Evolutionary conservation across 2,329 filamentous ascomycete genomes (phyloP).

Genomic region (Fusarium graminum): DNA sequence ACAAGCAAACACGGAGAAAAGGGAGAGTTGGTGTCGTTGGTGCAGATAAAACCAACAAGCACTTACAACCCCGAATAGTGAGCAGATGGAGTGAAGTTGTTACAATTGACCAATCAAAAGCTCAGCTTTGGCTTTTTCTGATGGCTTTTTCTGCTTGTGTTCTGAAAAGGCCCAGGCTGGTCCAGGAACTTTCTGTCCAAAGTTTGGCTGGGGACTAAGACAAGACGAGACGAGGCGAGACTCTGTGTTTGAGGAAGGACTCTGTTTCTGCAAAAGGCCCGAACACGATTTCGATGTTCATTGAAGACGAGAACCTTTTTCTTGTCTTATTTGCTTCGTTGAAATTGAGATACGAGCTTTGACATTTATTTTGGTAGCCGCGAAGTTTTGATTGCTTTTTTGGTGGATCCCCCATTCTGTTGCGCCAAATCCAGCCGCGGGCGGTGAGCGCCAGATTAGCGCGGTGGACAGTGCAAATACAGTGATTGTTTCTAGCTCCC

Average conservation of each 20-base stretch:
- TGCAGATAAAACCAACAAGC: slow-evolving; percentile 20
- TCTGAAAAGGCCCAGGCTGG: slow-evolving; percentile 18
- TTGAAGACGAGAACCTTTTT: slow-evolving; percentile 25
- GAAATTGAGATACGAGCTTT: slow-evolving; percentile 27
- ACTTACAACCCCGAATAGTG: slow-evolving; percentile 29
- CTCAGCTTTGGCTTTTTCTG: slow-evolving; percentile 2
- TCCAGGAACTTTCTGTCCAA: slow-evolving; percentile 6
- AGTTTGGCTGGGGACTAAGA: slow-evolving; percentile 12
- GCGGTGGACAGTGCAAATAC: slow-evolving; percentile 9
- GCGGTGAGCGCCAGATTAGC: slow-evolving; percentile 46
- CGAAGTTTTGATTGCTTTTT: slow-evolving; percentile 44
- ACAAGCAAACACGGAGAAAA: slow-evolving; percentile 32
- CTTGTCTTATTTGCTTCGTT: slow-evolving; percentile 29
- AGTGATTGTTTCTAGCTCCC: accelerated
- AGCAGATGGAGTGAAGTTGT: background rate
- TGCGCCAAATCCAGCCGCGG: slow-evolving; percentile 45
- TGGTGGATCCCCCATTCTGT: slow-evolving; percentile 23
- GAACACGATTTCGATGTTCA: slow-evolving; percentile 10
- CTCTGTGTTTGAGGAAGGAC: background rate
- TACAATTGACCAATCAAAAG: slow-evolving; percentile 28
- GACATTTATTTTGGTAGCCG: slow-evolving; percentile 13
- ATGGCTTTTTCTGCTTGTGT: slow-evolving; percentile 18
- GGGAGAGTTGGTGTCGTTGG: slow-evolving; percentile 4
- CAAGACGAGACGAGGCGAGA: slow-evolving; percentile 4
- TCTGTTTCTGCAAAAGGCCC: slow-evolving; percentile 8